A percentile compares a stretch with the other conserved stretches of the same genome.
Conservation (phyloP, 2,329 filamentous ascomycete genomes). For the Thelonectria discophora region DNA sequence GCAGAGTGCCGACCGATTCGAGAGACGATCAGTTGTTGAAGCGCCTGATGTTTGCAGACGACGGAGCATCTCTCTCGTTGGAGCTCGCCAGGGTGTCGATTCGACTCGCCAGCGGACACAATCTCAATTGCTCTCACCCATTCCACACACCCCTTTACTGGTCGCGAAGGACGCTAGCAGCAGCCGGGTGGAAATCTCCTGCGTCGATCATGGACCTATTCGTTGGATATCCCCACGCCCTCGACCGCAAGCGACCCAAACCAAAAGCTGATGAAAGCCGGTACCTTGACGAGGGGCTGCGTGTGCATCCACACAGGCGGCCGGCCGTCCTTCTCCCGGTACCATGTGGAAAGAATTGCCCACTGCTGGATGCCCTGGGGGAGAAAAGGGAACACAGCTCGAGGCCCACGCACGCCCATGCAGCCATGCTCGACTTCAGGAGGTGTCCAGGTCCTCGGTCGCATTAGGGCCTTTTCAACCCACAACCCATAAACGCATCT, state of each 20-base stretch:
- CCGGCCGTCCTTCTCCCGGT: neutral
- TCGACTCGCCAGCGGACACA: conserved; percentile 4
- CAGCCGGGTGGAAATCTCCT: conserved; percentile 15
- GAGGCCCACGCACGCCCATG: neutral
- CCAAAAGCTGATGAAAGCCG: neutral
- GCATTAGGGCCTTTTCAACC: conserved; percentile 7
- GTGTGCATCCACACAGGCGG: conserved; percentile 1
- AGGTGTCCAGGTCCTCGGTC: conserved; percentile 3
- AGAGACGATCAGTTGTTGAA: conserved; percentile 19
- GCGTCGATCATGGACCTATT: conserved; percentile 23
- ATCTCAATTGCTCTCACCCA: conserved; percentile 7
- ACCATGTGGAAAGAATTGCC: conserved; percentile 10
- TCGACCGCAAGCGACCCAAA: neutral
- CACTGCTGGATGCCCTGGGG: neutral
- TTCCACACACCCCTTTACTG: conserved; percentile 1
- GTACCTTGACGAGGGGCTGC: neutral
- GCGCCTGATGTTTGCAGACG: conserved; percentile 7
- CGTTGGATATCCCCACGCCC: conserved; percentile 7
- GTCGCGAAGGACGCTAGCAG: conserved; percentile 18
- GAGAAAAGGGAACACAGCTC: neutral
- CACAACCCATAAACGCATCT: conserved; percentile 9
- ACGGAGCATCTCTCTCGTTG: neutral
- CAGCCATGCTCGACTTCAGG: conserved; percentile 4
- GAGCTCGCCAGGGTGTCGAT: neutral
- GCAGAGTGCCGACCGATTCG: neutral